Evolutionary conservation across 768 basidiomycete genomes (phyloP), one percentile per base, ranked within the genome.

Genomic region (Pulveroboletus sp.): DNA sequence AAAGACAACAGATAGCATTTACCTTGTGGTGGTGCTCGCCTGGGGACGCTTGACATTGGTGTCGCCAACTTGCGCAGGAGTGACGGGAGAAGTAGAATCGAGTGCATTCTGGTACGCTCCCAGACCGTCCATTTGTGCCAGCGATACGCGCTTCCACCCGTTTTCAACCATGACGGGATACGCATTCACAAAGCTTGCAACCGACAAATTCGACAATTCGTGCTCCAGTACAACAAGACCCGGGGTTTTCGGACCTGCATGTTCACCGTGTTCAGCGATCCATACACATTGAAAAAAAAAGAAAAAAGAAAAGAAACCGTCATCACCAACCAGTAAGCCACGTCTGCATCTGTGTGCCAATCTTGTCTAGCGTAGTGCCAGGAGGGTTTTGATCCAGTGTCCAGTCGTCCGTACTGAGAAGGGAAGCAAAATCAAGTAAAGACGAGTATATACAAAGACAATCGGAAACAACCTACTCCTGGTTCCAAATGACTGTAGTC

Each of bases 211-310:
- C 30, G 75, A 76, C 21, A 85, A 71, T 69, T 96, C 93, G 67
- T 97, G 94, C 65, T 95, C 86, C 51, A 96, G 76, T 47, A 90
- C 74, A 53, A 91, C 74, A 21, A 94, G 77, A 31, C 94, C 94
- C 3, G 89, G 85, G 9, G 67, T 71, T 65, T 92, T 91, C 42
- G 86, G 71, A 28, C 83, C 86, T 31, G 50, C 17, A 35, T 18
- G 5, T 47, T 28, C 35, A 46, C 10, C 21, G 28, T 21, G 4
- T 37, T 46, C 37, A 49, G 51, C 33, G 15, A 49, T 37, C 6
- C 27, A 32, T n/a, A 49, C 40, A 44, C 15, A 17, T 13, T 6
- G 4, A n/a, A 33, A 11, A 14, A 21, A 28, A 28, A 28, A 28
- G 6, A 28, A 28, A 6, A 28, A 21, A 21, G 10, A 32, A 37